Percentiles rank a stretch among this genome's conserved stretches.
These are phyloP conservation scores for Rhododendron kiyosumense DNA, from an alignment of 148 eudicot species.

Conservation along the genomic window DNA sequence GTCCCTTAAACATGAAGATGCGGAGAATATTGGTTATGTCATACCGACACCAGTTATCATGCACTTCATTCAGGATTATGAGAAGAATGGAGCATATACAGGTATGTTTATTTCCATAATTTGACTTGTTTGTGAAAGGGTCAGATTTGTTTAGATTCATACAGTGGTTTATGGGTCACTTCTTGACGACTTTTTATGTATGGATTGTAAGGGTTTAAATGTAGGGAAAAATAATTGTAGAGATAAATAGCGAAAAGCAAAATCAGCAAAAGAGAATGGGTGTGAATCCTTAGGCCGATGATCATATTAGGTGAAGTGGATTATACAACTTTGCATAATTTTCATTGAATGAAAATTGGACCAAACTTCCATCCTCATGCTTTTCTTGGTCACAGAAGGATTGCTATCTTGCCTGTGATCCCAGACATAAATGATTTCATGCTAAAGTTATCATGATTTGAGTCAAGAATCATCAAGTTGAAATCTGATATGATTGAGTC, in stretches of 20 bases:
- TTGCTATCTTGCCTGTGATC: not conserved
- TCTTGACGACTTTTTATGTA: not conserved
- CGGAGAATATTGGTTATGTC: conserved; percentile 43
- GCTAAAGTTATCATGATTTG: not conserved
- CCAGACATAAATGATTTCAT: not conserved
- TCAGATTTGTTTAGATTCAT: not conserved
- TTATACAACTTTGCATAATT: not conserved
- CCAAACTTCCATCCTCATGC: not conserved
- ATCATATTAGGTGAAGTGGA: not conserved
- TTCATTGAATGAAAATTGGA: not conserved
- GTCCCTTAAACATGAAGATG: conserved; percentile 42
- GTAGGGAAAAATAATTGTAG: no score
- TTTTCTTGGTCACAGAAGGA: not conserved
- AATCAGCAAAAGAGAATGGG: not conserved
- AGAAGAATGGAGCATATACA: conserved; percentile 45
- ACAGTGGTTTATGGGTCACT: not conserved
- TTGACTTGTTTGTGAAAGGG: not conserved
- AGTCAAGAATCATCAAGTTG: not conserved
- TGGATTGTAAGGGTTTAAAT: not conserved
- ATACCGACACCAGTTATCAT: conserved; percentile 46
- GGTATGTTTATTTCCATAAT: conserved; percentile 22
- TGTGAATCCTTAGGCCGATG: not conserved
- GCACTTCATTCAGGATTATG: conserved; percentile 43
- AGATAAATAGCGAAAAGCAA: not conserved
- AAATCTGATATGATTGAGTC: not conserved